Percentiles rank a stretch among this genome's conserved stretches.
phyloP scores from a whole-genome alignment of 1,284 basidiomycete genomes.

The Cerioporus squamosus region DNA sequence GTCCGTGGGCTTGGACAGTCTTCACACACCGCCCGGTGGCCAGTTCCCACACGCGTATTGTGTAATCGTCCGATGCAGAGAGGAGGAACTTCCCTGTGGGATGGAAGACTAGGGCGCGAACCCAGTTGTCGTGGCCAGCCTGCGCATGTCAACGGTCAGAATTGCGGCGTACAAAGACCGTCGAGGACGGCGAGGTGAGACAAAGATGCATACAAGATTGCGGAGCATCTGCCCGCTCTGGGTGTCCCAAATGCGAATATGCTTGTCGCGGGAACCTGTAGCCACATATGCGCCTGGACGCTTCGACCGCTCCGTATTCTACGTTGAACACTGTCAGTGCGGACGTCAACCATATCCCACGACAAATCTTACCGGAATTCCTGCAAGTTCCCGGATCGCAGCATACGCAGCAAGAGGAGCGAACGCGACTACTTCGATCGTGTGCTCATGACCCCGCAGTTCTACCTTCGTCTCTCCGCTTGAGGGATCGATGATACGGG shows the following conservation, averaged over 20 bases:
- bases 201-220: slow-evolving; percentile 52
- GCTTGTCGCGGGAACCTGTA: slow-evolving; percentile 76
- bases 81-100: slow-evolving; percentile 75
- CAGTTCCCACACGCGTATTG: slow-evolving; percentile 79
- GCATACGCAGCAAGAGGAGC: slow-evolving; percentile 55
- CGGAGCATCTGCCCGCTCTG: slow-evolving; percentile 68
- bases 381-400: slow-evolving; percentile 50
- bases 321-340: not conserved
- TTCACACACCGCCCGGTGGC: slow-evolving; percentile 67
- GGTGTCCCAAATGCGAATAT: slow-evolving; percentile 75
- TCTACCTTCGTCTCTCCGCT: slow-evolving; percentile 71
- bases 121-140: slow-evolving; percentile 74
- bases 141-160: slow-evolving; percentile 24
- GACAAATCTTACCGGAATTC: slow-evolving; percentile 27
- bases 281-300: slow-evolving; percentile 52
- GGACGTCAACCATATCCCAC: too few species aligned
- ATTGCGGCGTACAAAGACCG: not conserved
- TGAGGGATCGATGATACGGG: slow-evolving; percentile 64
- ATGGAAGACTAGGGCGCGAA: slow-evolving; percentile 71
- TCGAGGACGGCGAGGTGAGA: not conserved
- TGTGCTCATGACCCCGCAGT: slow-evolving; percentile 76
- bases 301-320: slow-evolving; percentile 37
- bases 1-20: slow-evolving; percentile 72
- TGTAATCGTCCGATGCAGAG: slow-evolving; percentile 79
- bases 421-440: slow-evolving; percentile 73